Conservation (phyloP, 306 rosid species). For the Inga oerstediana region DNA sequence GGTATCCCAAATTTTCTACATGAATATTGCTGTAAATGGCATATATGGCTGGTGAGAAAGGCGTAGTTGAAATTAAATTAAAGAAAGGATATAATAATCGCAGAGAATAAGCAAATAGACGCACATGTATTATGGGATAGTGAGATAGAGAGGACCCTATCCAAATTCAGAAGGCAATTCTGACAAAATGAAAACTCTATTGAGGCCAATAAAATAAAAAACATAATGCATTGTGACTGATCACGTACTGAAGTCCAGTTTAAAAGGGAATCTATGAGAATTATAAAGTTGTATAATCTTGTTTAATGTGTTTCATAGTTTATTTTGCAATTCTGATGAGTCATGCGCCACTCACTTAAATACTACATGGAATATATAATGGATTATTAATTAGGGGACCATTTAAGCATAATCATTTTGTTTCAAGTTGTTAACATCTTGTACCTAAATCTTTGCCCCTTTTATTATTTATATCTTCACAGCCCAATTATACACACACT, state of each 20-base stretch:
- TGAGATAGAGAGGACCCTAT: too few species aligned
- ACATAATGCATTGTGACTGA: slow-evolving; percentile 33
- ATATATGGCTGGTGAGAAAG: slow-evolving; percentile 21
- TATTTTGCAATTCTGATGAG: slow-evolving; percentile 48
- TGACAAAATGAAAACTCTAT: slow-evolving; percentile 19
- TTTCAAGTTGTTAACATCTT: slow-evolving; percentile 32
- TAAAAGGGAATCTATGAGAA: slow-evolving; percentile 50
- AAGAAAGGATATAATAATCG: slow-evolving; percentile 7
- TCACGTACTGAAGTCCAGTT: slow-evolving; percentile 67
- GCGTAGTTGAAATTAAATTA: slow-evolving; percentile 26
- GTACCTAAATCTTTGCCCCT: slow-evolving; percentile 46
- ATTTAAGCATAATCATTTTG: slow-evolving; percentile 25
- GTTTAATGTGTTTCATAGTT: slow-evolving; percentile 20
- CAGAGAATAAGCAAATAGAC: not conserved
- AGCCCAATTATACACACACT: not conserved
- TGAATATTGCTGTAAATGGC: not conserved
- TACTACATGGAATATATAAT: slow-evolving; percentile 27
- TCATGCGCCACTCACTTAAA: slow-evolving; percentile 56
- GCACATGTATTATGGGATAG: not conserved
- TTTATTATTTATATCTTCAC: slow-evolving; percentile 13
- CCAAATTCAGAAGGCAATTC: too few species aligned
- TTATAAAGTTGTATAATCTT: not conserved
- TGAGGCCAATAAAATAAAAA: slow-evolving; percentile 25
- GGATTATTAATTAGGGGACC: slow-evolving; percentile 42
- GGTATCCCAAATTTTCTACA: too few species aligned